These are phyloP conservation scores for Orbilia ellipsospora DNA, from an alignment of 2,329 filamentous ascomycete species.

Conservation along the genomic window DNA sequence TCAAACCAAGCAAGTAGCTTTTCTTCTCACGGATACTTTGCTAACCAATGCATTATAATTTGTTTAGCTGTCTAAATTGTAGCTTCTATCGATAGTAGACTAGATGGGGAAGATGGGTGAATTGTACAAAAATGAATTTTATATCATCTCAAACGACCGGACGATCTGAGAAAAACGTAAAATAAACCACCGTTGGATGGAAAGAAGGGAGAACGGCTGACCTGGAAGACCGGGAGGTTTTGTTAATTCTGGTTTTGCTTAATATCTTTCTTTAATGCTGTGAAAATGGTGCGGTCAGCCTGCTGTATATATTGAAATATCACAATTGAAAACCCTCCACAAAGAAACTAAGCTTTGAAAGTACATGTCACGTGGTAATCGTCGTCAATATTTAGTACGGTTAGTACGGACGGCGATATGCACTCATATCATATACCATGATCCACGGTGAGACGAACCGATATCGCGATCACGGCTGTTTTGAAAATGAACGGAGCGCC, in stretches of 20 bases:
- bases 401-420: too few species aligned
- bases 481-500: too few species aligned
- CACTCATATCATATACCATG: too few species aligned
- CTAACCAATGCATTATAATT: constrained; percentile 57
- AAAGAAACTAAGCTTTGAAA: too few species aligned
- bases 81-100: neutral
- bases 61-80: constrained; percentile 60
- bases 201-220: neutral
- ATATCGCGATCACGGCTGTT: too few species aligned
- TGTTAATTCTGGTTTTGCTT: neutral
- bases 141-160: constrained; percentile 2
- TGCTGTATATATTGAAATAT: too few species aligned
- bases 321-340: too few species aligned
- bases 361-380: too few species aligned
- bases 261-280: neutral
- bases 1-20: constrained; percentile 28
- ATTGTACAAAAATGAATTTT: constrained; percentile 20
- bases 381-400: too few species aligned
- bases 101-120: neutral
- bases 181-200: neutral
- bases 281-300: neutral
- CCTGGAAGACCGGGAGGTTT: neutral
- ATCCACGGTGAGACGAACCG: too few species aligned
- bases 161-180: neutral
- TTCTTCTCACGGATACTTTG: neutral